A percentile compares a stretch with the other conserved stretches of the same genome.
Conservation (phyloP, 2,329 filamentous ascomycete genomes). For the Colletotrichum cuscutae region DNA sequence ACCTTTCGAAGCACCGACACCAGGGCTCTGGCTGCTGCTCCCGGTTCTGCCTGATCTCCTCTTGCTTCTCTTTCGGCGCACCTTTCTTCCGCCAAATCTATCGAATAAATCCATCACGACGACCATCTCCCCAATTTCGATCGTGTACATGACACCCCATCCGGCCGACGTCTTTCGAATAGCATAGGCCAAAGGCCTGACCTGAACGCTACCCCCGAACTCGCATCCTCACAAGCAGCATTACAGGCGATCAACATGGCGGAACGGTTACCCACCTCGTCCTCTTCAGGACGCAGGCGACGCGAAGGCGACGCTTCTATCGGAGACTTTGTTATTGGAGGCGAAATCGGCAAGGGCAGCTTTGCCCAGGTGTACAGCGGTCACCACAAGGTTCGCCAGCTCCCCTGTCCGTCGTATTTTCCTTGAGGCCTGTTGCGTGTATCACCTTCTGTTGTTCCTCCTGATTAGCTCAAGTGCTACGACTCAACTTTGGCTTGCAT, state of each 20-base stretch:
- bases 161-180: conserved; percentile 47
- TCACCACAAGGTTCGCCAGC: conserved; percentile 77
- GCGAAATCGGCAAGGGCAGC: conserved; percentile 96
- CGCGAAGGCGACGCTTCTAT: conserved; percentile 49
- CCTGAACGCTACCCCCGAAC: conserved; percentile 33
- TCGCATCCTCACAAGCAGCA: conserved; percentile 46
- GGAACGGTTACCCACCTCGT: conserved; percentile 49
- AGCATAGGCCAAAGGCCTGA: conserved; percentile 32
- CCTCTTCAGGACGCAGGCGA: conserved; percentile 46
- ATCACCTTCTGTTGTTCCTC: neutral
- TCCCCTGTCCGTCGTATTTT: conserved; percentile 36
- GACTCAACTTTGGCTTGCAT: conserved; percentile 6
- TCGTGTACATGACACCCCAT: conserved; percentile 53
- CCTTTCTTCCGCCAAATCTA: neutral
- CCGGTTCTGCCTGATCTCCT: conserved; percentile 34
- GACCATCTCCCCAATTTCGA: conserved; percentile 6
- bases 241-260: conserved; percentile 50
- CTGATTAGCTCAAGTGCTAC: neutral
- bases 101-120: neutral
- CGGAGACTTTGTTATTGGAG: conserved; percentile 83
- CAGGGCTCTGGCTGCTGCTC: conserved; percentile 21
- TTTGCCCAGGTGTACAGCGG: conserved; percentile 96
- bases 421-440: conserved; percentile 3
- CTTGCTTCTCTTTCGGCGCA: conserved; percentile 36
- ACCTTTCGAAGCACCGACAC: conserved; percentile 37